Evolutionary conservation across 1,139 yeast genomes (phyloP), one percentile per base, ranked within the genome.

Genomic region (Candida sanyaensis): DNA sequence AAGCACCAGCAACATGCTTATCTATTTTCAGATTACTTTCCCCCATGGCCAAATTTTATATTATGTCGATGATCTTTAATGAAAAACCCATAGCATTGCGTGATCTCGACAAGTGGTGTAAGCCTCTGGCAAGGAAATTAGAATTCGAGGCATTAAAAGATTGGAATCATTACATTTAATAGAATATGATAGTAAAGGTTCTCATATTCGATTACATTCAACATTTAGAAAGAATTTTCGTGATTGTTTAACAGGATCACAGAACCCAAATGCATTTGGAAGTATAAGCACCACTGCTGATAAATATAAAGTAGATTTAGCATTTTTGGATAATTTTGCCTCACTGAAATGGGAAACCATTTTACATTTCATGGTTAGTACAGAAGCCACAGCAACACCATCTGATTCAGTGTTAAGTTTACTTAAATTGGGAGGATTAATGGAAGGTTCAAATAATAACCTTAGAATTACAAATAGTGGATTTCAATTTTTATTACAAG

Each of bases 331-430:
- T 59, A 74, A 74, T 38, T 91, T 90, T 69, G 96, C 97, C 9
- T 80, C 90, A 7, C 80, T 78, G 42, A 89, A 88, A 61, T 93
- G 99, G 99, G 99, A 95, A 64, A 83, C 90, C 5, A 93, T 95
- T 57, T 74, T 95, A 58, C 99, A 95, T 73, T 93, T 86, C 68
- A 93, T 93, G 98, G 99, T 93, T 41, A 98, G 98, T 3, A 89
- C 97, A 0, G 87, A 87, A 48, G 70, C 84, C 42, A 71, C 83
- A 21, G 72, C 74, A 9, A 71, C 79, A 2, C 96, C 96, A 5
- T 83, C 89, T 32, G 75, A 77, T 26, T 87, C 88, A 21, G 93
- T 87, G 1, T 66, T 87, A 40, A 78, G 83, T 32, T 67, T 87
- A 23, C 66, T 87, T 42, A 77, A 79, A 54, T 90, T 85, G 69